Evolutionary conservation across 352 stramenopile genomes (phyloP).

Genomic region (Phytopythium aichiense): DNA sequence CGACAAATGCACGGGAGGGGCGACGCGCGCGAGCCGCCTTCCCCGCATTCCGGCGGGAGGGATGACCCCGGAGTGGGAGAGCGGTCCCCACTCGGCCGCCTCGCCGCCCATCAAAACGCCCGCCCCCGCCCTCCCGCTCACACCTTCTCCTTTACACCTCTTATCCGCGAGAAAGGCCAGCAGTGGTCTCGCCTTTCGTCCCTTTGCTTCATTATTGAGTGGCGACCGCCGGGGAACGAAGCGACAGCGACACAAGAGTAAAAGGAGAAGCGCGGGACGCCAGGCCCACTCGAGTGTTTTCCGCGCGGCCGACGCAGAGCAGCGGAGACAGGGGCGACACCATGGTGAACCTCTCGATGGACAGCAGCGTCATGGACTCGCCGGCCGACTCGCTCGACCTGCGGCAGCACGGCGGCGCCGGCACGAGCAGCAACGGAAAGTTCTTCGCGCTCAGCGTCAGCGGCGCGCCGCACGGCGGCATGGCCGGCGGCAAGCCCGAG

Average conservation of each 20-base stretch:
- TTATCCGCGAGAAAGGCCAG: background rate
- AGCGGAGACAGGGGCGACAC: background rate
- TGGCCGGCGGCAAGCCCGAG: conserved; percentile 38
- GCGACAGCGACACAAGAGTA: no score
- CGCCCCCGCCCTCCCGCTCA: no score
- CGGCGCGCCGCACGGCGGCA: conserved; percentile 20
- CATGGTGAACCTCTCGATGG: conserved; percentile 47
- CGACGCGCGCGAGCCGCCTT: background rate
- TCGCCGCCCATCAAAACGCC: background rate
- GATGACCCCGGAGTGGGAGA: background rate
- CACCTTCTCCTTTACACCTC: background rate
- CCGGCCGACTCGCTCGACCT: conserved; percentile 27
- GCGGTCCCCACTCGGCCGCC: background rate
- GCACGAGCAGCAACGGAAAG: conserved; percentile 45
- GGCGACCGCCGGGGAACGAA: background rate
- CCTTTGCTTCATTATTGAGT: background rate
- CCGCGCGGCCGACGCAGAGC: background rate
- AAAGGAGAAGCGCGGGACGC: no score
- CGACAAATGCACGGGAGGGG: background rate
- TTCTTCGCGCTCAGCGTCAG: conserved; percentile 78
- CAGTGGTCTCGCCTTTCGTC: background rate
- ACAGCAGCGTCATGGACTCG: conserved; percentile 37
- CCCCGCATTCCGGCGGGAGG: background rate
- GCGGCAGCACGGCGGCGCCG: conserved; percentile 18
- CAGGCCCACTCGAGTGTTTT: background rate